These are phyloP conservation scores for Theileria luwenshuni DNA, from an alignment of 169 alveolate genomes.

Conservation along the genomic window DNA sequence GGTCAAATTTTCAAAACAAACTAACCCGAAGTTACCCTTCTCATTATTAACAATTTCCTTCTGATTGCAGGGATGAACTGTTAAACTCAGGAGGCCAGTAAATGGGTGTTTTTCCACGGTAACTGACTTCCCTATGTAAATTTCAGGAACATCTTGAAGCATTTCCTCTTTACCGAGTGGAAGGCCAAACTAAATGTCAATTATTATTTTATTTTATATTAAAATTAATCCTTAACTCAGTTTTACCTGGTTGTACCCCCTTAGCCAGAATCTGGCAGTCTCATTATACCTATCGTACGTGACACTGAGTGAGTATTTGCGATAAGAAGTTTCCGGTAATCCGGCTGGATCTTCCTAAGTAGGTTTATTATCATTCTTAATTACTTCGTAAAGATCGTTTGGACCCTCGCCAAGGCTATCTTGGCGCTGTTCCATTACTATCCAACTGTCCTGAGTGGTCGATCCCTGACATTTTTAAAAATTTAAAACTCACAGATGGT, in stretches of 20 bases:
- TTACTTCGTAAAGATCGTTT: constrained; percentile 16
- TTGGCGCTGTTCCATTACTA: not conserved
- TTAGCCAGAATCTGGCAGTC: constrained; percentile 66
- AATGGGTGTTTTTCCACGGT: constrained; percentile 57
- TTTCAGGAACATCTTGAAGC: constrained; percentile 60
- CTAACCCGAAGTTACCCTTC: constrained; percentile 18
- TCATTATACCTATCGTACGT: constrained; percentile 64
- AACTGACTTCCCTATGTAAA: constrained; percentile 57
- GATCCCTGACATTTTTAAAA: constrained; percentile 22
- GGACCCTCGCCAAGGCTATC: constrained; percentile 4
- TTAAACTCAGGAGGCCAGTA: constrained; percentile 36
- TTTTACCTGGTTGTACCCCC: constrained; percentile 45
- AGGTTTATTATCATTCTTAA: not conserved
- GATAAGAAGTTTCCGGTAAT: constrained; percentile 1
- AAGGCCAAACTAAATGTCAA: constrained; percentile 43
- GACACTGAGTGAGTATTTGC: constrained; percentile 48
- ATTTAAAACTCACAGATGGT: constrained; percentile 8
- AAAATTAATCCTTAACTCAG: not conserved
- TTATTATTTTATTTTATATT: too few relatives aligned
- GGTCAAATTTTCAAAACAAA: not conserved
- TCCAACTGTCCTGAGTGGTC: constrained; percentile 21
- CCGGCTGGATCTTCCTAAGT: constrained; percentile 6
- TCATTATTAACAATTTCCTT: constrained; percentile 44
- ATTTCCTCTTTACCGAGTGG: constrained; percentile 47
- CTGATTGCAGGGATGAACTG: constrained; percentile 67